Evolutionary conservation across 78 protist genomes (phyloP), one percentile per base, ranked within the genome.

Genomic region (Dictyostelium citrinum): DNA sequence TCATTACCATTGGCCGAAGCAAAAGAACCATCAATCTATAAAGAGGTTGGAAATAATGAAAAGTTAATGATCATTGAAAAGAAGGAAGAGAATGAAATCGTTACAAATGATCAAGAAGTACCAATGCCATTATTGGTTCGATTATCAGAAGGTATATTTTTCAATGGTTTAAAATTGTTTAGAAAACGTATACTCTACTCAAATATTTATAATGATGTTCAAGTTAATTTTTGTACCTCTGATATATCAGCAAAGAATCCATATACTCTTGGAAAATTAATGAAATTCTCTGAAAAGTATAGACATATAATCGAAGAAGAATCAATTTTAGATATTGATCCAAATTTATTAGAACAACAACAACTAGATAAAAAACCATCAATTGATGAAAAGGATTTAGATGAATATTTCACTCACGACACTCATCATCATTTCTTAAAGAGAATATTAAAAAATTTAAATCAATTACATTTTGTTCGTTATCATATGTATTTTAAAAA

Each of bases 141-240:
- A 17, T 24, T 80, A 39, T 46, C 84, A 29, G 58, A 80, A 20
- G 72, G 72, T 35, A 22, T 24, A 11, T 80, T 55, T 35, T 35
- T 80, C 22, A 10, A 82, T 20, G 88, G 88, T 27, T 39, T 82
- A 35, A n/a, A 58, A 27, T 61, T 27, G 10, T 82, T 82, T 39
- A 82, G 70, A 64, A 37, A 35, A 35, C 68, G 93, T 60, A 31
- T 31, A 67, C 81, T 88, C 11, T 88, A 88, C 20, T 78, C 85
- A 39, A 88, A 58, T 14, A 88, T 88, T 31, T 70, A 39, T 12
- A 88, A 88, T 35, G 93, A 88, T 37, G 37, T 88, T 46, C 93
- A 88, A 39, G 93, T 88, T 11, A 67, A 39, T 31, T 88, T 88
- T n/a, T 49, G 72, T 49, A 88, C 93, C 2, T 88, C 93, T 17